Percentiles rank a stretch among this genome's conserved stretches.
Conservation (phyloP, 2,329 filamentous ascomycete genomes). For the Pseudocercospora fuligena region DNA sequence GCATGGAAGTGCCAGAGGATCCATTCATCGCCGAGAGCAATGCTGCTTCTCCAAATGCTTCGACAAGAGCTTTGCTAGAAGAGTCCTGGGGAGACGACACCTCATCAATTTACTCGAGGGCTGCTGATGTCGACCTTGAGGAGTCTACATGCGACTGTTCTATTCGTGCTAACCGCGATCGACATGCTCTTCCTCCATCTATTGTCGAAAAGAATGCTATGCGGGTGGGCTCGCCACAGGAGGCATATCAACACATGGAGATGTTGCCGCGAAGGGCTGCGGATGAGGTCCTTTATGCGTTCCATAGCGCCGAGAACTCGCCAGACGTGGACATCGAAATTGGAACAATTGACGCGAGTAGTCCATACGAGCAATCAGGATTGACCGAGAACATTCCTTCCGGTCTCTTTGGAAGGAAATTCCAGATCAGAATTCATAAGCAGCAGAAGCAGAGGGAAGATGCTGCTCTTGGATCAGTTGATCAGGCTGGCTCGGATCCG, state of each 20-base stretch:
- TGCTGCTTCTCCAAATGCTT: slow-evolving; percentile 6
- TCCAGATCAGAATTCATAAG: neutral
- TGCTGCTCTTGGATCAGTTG: neutral
- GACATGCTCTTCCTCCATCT: slow-evolving; percentile 13
- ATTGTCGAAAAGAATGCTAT: slow-evolving; percentile 10
- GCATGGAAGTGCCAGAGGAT: neutral
- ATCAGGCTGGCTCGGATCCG: neutral
- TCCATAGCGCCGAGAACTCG: neutral
- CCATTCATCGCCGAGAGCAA: neutral
- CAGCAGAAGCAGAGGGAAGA: neutral
- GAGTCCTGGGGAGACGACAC: neutral
- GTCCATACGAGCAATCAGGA: neutral
- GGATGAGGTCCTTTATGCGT: neutral
- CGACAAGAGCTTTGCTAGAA: neutral
- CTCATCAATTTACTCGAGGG: neutral
- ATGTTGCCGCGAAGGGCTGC: neutral
- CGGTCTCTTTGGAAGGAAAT: neutral
- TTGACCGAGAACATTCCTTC: neutral
- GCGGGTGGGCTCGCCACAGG: neutral
- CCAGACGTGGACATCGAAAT: neutral
- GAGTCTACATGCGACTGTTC: neutral
- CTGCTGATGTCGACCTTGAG: neutral
- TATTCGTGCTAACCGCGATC: neutral
- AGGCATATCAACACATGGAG: neutral
- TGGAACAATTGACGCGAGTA: neutral